Evolutionary conservation across 495 filamentous ascomycete species (phyloP).

Genomic region (Cercophora newfieldiana): DNA sequence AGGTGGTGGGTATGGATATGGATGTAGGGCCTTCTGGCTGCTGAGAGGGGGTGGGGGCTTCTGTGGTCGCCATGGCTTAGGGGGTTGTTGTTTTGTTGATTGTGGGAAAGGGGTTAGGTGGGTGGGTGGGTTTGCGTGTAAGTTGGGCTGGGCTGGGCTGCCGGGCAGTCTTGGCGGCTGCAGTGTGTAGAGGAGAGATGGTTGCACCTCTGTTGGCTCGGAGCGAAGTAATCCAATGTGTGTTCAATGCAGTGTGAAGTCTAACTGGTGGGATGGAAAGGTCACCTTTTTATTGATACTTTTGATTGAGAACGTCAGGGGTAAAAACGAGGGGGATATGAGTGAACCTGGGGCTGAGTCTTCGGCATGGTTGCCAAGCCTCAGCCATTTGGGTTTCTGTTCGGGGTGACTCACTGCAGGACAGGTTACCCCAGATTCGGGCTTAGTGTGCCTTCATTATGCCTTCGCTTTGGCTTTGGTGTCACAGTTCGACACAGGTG

Average conservation of each 20-base stretch:
- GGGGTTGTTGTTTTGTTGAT: constrained; percentile 1
- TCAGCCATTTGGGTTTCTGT: neutral
- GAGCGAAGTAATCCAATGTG: no score
- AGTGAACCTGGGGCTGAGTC: constrained; percentile 16
- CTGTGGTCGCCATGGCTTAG: neutral
- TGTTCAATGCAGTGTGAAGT: neutral
- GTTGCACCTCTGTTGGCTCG: no score
- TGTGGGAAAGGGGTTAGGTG: neutral
- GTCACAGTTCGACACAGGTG: neutral
- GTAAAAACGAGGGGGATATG: neutral
- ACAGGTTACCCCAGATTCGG: neutral
- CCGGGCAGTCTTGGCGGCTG: no score
- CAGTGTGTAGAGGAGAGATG: no score
- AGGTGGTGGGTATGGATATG: constrained; percentile 28
- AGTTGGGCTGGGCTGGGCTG: no score
- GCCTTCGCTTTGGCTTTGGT: neutral
- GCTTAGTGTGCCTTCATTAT: neutral
- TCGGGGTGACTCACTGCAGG: constrained; percentile 22
- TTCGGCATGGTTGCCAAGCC: constrained; percentile 2
- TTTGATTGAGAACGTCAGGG: neutral
- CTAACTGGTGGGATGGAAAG: neutral
- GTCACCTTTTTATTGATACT: neutral
- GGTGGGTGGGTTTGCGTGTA: neutral
- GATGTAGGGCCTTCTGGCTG: neutral
- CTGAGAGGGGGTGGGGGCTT: neutral